These are phyloP conservation scores for Tricholoma saponaceum DNA, from an alignment of 768 basidiomycete species.

Conservation along the genomic window DNA sequence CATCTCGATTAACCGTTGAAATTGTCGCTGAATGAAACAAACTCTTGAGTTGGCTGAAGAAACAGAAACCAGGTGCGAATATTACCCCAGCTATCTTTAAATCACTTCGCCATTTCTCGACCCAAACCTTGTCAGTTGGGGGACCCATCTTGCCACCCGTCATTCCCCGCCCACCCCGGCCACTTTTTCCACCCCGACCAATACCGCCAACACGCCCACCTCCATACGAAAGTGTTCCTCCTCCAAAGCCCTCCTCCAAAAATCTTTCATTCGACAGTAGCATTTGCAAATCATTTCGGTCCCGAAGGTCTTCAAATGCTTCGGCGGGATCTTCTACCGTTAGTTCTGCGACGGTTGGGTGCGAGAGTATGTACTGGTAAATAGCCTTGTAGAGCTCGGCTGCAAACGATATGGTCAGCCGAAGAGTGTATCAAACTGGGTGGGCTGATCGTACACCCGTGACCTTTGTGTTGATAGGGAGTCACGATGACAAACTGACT, in stretches of 20 bases:
- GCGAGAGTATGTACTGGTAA: conserved; percentile 68
- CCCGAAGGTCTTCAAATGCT: conserved; percentile 93
- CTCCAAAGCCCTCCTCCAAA: conserved; percentile 66
- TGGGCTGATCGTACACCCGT: conserved; percentile 69
- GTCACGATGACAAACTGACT: conserved; percentile 95
- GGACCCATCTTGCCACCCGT: conserved; percentile 63
- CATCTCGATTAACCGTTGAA: conserved; percentile 90
- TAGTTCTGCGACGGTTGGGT: conserved; percentile 76
- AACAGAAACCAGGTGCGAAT: conserved; percentile 2
- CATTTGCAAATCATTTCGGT: conserved; percentile 85
- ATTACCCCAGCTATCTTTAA: conserved; percentile 86
- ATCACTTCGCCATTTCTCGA: conserved; percentile 74
- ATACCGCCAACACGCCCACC: conserved; percentile 47
- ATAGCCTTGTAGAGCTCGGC: conserved; percentile 86
- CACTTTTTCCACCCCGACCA: conserved; percentile 39
- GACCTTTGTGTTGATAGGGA: conserved; percentile 85
- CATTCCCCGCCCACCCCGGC: conserved; percentile 22
- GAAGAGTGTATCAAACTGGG: background rate
- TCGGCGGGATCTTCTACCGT: conserved; percentile 98
- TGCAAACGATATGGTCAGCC: conserved; percentile 24
- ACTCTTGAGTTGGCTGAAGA: background rate
- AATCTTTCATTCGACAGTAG: conserved; percentile 62
- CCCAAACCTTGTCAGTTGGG: conserved; percentile 72
- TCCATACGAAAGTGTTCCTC: conserved; percentile 38
- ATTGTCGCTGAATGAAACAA: conserved; percentile 70